phyloP scores from a whole-genome alignment of 352 stramenopile genomes.

The Globisporangium megalacanthum region DNA sequence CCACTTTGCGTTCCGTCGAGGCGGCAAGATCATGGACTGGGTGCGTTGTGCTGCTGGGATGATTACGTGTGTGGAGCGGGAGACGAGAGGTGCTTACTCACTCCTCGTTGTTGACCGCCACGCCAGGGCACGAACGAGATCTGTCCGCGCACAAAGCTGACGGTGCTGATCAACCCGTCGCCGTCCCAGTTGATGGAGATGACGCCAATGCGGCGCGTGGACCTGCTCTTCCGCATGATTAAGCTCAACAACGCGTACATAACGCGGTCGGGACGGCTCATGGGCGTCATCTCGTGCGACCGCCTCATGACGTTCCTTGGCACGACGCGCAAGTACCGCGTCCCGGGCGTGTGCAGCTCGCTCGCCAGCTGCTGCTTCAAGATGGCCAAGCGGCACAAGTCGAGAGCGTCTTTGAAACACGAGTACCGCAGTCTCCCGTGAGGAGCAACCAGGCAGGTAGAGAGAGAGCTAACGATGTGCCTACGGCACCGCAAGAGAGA shows the following conservation, averaged over 20 bases:
- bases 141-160: slow-evolving; percentile 56
- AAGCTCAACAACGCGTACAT: slow-evolving; percentile 88
- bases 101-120: too few species aligned
- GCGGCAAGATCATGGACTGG: slow-evolving; percentile 76
- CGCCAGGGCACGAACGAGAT: slow-evolving; percentile 49
- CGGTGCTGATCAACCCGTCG: slow-evolving; percentile 69
- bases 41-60: slow-evolving; percentile 14
- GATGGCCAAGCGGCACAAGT: slow-evolving; percentile 1
- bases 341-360: slow-evolving; percentile 46
- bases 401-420: not conserved
- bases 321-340: slow-evolving; percentile 55
- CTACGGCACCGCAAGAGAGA: too few species aligned
- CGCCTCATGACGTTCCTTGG: slow-evolving; percentile 76
- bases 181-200: slow-evolving; percentile 83
- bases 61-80: not conserved
- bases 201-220: slow-evolving; percentile 77
- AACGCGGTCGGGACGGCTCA: slow-evolving; percentile 67
- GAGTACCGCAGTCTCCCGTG: slow-evolving; percentile 8
- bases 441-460: not conserved
- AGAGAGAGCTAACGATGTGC: too few species aligned
- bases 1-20: slow-evolving; percentile 62
- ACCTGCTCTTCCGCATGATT: slow-evolving; percentile 86
- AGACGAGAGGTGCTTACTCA: not conserved
- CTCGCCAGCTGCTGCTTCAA: slow-evolving; percentile 21
- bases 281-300: slow-evolving; percentile 73